A percentile compares a stretch with the other conserved stretches of the same genome.
Evolutionary conservation across 2,329 filamentous ascomycete species (phyloP).

Genomic region (Ceratocystiopsis minuta): DNA sequence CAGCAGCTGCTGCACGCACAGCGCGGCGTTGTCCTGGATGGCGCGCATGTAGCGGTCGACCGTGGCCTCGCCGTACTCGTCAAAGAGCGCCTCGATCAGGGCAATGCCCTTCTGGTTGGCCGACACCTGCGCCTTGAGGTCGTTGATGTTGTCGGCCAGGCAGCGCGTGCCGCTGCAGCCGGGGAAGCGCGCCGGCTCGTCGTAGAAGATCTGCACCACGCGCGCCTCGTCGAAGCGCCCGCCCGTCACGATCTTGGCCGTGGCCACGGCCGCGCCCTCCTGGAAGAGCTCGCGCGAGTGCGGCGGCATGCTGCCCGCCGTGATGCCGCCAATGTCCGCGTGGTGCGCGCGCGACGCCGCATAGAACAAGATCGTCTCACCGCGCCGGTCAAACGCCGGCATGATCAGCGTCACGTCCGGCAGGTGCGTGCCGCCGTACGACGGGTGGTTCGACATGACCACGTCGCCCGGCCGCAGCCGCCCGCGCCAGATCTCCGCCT

Average conservation of each 20-base stretch:
- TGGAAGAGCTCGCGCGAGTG: conserved; percentile 48
- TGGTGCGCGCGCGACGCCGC: conserved; percentile 68
- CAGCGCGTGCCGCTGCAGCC: conserved; percentile 67
- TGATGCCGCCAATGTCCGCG: conserved; percentile 68
- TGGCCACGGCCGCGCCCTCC: conserved; percentile 46
- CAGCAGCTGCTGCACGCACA: conserved; percentile 54
- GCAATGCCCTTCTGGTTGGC: conserved; percentile 76
- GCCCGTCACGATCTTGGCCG: conserved; percentile 54
- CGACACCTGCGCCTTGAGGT: conserved; percentile 72
- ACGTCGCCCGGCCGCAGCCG: conserved; percentile 66
- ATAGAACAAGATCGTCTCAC: conserved; percentile 62
- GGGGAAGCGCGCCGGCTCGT: conserved; percentile 55
- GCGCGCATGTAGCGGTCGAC: conserved; percentile 73
- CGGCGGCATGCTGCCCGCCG: conserved; percentile 70
- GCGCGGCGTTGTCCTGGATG: conserved; percentile 66
- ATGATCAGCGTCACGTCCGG: conserved; percentile 72
- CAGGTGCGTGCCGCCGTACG: conserved; percentile 68
- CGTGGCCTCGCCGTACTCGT: conserved; percentile 58
- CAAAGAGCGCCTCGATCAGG: conserved; percentile 55
- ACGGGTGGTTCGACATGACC: conserved; percentile 68
- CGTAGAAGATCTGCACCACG: conserved; percentile 52
- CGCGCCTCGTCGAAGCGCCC: conserved; percentile 64
- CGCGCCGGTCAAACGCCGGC: conserved; percentile 48
- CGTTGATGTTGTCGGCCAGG: conserved; percentile 67
- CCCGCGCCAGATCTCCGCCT: conserved; percentile 64